Conservation (phyloP, 495 filamentous ascomycete species). For the Pseudevernia furfuracea region DNA sequence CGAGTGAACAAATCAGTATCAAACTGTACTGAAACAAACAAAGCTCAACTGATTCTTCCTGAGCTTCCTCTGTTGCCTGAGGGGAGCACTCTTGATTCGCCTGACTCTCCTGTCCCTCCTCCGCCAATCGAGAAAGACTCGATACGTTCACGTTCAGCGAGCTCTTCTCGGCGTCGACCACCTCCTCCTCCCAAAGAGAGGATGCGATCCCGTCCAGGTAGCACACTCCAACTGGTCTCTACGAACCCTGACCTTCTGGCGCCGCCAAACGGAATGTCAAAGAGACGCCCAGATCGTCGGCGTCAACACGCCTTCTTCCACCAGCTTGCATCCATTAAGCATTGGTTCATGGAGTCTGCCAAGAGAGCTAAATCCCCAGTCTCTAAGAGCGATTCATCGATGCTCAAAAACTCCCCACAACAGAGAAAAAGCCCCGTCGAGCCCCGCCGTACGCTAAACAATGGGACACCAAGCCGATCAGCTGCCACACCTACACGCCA, state of each 20-base stretch:
- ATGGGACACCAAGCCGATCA: slow-evolving; percentile 6
- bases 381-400: slow-evolving; percentile 47
- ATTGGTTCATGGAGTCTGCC: slow-evolving; percentile 73
- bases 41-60: slow-evolving; percentile 43
- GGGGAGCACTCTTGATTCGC: slow-evolving; percentile 35
- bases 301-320: slow-evolving; percentile 66
- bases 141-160: slow-evolving; percentile 48
- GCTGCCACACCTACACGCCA: slow-evolving; percentile 16
- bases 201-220: slow-evolving; percentile 56
- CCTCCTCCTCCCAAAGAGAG: slow-evolving; percentile 79
- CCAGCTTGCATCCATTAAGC: slow-evolving; percentile 77
- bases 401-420: slow-evolving; percentile 35
- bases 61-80: slow-evolving; percentile 73
- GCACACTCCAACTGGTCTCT: slow-evolving; percentile 72
- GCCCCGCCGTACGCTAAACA: slow-evolving; percentile 12
- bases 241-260: slow-evolving; percentile 58
- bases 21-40: slow-evolving; percentile 13
- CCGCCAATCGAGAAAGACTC: slow-evolving; percentile 73
- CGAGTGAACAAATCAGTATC: background rate
- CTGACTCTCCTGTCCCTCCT: slow-evolving; percentile 45
- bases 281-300: slow-evolving; percentile 47
- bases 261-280: slow-evolving; percentile 46
- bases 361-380: slow-evolving; percentile 65
- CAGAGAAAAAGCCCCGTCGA: slow-evolving; percentile 14
- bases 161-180: slow-evolving; percentile 64